Base-by-base conservation (phyloP, 1,284 basidiomycete genomes). In the Boletus semigastroideus region DNA sequence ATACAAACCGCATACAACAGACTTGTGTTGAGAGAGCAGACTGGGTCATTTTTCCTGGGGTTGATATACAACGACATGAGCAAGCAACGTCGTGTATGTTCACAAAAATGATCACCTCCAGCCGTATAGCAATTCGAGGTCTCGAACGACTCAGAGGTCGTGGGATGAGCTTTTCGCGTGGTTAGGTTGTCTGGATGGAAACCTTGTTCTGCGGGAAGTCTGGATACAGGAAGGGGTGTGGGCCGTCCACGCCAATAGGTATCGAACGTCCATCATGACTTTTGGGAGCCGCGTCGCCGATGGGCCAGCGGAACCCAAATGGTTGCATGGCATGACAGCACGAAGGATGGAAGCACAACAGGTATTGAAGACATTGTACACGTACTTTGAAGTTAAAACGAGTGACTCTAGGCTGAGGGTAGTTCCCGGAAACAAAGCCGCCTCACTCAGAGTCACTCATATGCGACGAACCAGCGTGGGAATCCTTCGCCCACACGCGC, bases 111-210 rank as follows among this genome's bases (percentile, higher is more conserved):
- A 36, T 44, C 53, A 74, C 74, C 69, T 71, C 54, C 65, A 57
- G 48, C 74, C 75, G 49, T 70, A 76, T 7, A 72, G 42, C 4
- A 62, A 58, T 48, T 74, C 72, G 3, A 74, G 41, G 7, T 48
- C 48, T 11, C 19, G 51, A 12, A 69, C 59, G 6, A 64, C 53
- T n/a, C n/a, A n/a, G n/a, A n/a, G n/a, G 0, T 51, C 17, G 7
- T 65, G 65, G 45, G 25, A 38, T 14, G 38, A 19, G 50, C 59
- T 39, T 59, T 48, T 16, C 43, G 52, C 42, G 46, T 37, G 9
- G 46, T 39, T 30, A 51, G 1, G 22, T 45, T 28, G 16, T 55
- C 12, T 50, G 22, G 20, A 10, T 42, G 38, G 30, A 52, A 36
- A 30, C 58, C 53, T 8, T 55, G 52, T 16, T 56, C 57, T 16